Conservation (phyloP, 2,329 filamentous ascomycete genomes). For the Curvularia lunata region DNA sequence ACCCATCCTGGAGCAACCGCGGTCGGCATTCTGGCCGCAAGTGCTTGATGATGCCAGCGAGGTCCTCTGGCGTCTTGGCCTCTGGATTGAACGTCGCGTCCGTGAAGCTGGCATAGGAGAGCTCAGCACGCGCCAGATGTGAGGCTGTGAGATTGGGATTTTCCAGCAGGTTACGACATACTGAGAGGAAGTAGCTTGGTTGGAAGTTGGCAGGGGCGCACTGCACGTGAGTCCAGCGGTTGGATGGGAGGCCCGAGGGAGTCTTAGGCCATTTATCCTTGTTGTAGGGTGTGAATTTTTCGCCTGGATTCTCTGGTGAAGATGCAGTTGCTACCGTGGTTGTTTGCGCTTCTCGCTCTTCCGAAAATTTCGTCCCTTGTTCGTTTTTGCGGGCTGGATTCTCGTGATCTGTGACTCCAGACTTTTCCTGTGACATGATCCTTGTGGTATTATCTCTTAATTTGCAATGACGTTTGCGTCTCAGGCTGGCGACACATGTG, state of each 20-base stretch:
- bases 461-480: not conserved
- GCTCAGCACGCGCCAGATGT: slow-evolving; percentile 79
- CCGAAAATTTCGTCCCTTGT: not conserved
- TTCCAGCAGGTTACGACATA: slow-evolving; percentile 75
- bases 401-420: not conserved
- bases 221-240: slow-evolving; percentile 49
- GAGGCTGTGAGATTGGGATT: slow-evolving; percentile 82
- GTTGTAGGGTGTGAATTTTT: slow-evolving; percentile 46
- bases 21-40: slow-evolving; percentile 52
- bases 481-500: not conserved
- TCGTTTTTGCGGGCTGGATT: not conserved
- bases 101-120: slow-evolving; percentile 63
- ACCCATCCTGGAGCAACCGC: slow-evolving; percentile 29
- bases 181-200: slow-evolving; percentile 66
- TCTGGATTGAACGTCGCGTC: slow-evolving; percentile 46
- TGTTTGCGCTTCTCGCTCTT: not conserved
- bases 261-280: slow-evolving; percentile 22
- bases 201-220: slow-evolving; percentile 65
- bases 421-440: not conserved
- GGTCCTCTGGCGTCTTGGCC: slow-evolving; percentile 38
- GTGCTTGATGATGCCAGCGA: slow-evolving; percentile 58
- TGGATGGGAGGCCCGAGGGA: slow-evolving; percentile 40
- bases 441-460: slow-evolving; percentile 1
- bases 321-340: not conserved
- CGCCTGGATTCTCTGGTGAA: slow-evolving; percentile 7